Evolutionary conservation across 2,329 filamentous ascomycete species (phyloP).

Genomic region (Biscogniauxia marginata): DNA sequence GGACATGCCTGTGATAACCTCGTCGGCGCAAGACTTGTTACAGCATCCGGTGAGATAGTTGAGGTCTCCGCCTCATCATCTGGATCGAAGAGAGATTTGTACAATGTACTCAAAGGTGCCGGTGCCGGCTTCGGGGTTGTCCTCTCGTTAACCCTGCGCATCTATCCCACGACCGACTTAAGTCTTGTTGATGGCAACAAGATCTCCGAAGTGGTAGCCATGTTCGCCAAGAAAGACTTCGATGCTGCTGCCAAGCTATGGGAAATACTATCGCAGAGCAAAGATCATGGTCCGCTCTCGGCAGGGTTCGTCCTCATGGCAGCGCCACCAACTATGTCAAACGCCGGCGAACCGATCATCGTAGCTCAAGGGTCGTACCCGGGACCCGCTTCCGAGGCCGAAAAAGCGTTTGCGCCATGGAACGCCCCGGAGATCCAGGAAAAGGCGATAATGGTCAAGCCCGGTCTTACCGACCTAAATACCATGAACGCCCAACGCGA

Average conservation of each 20-base stretch:
- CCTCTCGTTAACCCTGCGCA: slow-evolving; percentile 3
- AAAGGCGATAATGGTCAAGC: neutral
- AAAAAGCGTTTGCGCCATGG: slow-evolving; percentile 1
- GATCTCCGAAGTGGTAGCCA: neutral
- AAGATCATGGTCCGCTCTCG: neutral
- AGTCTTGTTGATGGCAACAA: neutral
- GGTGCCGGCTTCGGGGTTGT: slow-evolving; percentile 1
- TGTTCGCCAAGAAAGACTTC: neutral
- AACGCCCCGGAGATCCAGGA: neutral
- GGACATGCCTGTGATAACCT: slow-evolving; percentile 4
- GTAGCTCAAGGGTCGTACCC: neutral
- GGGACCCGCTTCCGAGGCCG: neutral
- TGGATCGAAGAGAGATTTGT: neutral
- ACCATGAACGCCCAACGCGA: slow-evolving; percentile 4
- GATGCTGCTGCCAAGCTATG: slow-evolving; percentile 1
- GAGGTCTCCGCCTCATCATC: neutral
- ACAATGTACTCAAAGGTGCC: slow-evolving; percentile 1
- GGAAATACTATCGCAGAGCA: neutral
- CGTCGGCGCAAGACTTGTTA: slow-evolving; percentile 3
- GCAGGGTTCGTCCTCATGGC: slow-evolving; percentile 17
- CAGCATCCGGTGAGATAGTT: neutral
- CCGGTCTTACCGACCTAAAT: neutral
- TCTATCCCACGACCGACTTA: slow-evolving; percentile 3
- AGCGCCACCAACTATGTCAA: slow-evolving; percentile 1
- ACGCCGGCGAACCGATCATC: slow-evolving; percentile 1